phyloP scores from a whole-genome alignment of 352 stramenopile genomes.

The Thraustochytrium striatum region DNA sequence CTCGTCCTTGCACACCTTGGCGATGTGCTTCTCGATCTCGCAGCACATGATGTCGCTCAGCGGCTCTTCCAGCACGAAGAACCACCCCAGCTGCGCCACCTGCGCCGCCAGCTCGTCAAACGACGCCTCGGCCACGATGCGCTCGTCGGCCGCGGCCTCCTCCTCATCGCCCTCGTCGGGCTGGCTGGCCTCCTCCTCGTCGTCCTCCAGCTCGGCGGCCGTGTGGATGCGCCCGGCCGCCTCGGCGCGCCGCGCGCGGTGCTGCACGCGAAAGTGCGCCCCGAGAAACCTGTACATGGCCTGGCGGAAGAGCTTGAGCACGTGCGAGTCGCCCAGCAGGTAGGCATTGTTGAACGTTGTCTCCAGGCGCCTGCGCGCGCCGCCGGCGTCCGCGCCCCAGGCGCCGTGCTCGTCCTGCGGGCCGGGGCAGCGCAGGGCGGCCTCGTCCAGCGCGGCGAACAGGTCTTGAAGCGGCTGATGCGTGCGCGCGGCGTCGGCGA shows the following conservation, averaged over 20 bases:
- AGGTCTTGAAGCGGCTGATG: too few relatives aligned
- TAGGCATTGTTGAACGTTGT: constrained; percentile 23
- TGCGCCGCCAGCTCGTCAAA: background rate
- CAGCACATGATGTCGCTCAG: constrained; percentile 29
- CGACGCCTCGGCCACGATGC: background rate
- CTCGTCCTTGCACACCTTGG: constrained; percentile 13
- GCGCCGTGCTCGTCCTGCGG: too few relatives aligned
- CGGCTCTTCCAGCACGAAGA: constrained; percentile 30
- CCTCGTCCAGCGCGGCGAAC: too few relatives aligned
- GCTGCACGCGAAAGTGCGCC: background rate
- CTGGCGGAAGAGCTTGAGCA: background rate
- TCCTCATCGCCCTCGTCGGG: background rate
- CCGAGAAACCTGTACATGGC: background rate
- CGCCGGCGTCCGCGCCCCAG: background rate
- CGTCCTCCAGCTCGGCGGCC: background rate
- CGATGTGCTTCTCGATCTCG: background rate
- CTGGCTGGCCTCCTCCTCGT: constrained; percentile 7
- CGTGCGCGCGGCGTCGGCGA: too few relatives aligned
- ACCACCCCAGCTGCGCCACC: constrained; percentile 8
- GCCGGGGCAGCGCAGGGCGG: too few relatives aligned
- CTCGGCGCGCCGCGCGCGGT: background rate
- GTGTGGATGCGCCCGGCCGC: background rate
- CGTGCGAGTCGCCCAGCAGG: constrained; percentile 9
- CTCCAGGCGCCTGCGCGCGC: background rate
- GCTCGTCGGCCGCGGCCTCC: background rate